Evolutionary conservation across 2,329 filamentous ascomycete species (phyloP).

Genomic region (Fusarium neocosmosporiellum): DNA sequence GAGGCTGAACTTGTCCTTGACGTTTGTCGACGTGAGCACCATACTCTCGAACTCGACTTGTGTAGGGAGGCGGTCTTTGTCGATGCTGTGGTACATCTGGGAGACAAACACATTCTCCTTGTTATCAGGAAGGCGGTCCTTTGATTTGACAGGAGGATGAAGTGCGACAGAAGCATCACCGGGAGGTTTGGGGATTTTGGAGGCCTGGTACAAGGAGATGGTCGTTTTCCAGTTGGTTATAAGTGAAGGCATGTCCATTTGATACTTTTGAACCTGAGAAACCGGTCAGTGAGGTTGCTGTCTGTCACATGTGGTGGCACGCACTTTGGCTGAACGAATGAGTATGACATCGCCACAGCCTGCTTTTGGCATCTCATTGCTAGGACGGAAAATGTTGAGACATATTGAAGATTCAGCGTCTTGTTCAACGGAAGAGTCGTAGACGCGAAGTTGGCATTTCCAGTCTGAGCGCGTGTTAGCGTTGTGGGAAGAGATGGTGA

Average conservation of each 20-base stretch:
- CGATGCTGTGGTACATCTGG: constrained; percentile 57
- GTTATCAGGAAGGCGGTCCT: constrained; percentile 29
- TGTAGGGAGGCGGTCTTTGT: constrained; percentile 57
- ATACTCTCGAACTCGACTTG: constrained; percentile 55
- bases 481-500: background rate
- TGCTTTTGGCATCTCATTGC: constrained; percentile 60
- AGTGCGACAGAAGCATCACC: constrained; percentile 50
- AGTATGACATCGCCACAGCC: constrained; percentile 53
- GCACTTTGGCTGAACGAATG: constrained; percentile 67
- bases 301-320: constrained; percentile 17
- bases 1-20: constrained; percentile 69
- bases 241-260: constrained; percentile 52
- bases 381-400: constrained; percentile 71
- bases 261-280: constrained; percentile 55
- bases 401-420: constrained; percentile 50
- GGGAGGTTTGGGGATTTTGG: constrained; percentile 49
- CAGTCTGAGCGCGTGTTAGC: constrained; percentile 57
- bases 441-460: constrained; percentile 70
- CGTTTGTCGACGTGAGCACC: constrained; percentile 53
- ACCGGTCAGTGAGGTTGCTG: constrained; percentile 17
- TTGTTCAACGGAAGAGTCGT: constrained; percentile 66
- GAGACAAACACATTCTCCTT: constrained; percentile 59
- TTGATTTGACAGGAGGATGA: constrained; percentile 31
- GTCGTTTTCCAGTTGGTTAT: constrained; percentile 56
- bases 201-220: constrained; percentile 57